Base-by-base conservation (phyloP, 768 basidiomycete genomes). In the Heimioporus sp. region DNA sequence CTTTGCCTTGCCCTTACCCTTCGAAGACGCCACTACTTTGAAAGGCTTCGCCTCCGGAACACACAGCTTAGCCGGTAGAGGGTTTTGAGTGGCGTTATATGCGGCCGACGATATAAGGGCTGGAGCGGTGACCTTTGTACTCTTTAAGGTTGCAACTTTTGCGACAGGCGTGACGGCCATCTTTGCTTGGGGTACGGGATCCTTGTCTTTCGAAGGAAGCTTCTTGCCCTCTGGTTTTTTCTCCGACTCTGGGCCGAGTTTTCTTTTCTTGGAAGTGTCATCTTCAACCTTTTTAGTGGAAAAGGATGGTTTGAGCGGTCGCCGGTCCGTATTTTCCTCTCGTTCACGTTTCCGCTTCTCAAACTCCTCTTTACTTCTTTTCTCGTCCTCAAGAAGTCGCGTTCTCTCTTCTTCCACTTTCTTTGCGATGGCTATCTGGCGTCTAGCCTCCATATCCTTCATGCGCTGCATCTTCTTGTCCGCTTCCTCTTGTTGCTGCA, bases 401-500 rank as follows among this genome's bases (percentile, higher is more conserved):
- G 73, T 68, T 65, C 80, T 86, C 66, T 90, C 90, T 60, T 91
- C 89, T 45, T 90, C 89, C 1, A 79, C 85, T 67, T 92, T 94
- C 63, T 84, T 78, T 64, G 88, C 84, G 51, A 78, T 65, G 19
- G 79, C 84, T 39, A 72, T 80, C 61, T 83, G 87, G n/a, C 91
- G 83, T 40, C 91, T 79, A 42, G 79, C 77, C 58, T 95, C 93
- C 83, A 90, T 90, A 52, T 92, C 88, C 59, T 84, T 91, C 53
- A 87, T 70, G 24, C 87, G 76, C 11, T 79, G 72, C 1, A 78
- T 80, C 68, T 90, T 92, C 71, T 87, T 91, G 57, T 91, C 92
- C 32, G 80, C 78, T 64, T 91, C 89, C 58, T 89, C 90, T 75
- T 95, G 90, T 77, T 95, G 91, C 95, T 97, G 62, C 37, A 34